phyloP scores from a whole-genome alignment of 1,284 basidiomycete species.

The Amylostereum areolatum region DNA sequence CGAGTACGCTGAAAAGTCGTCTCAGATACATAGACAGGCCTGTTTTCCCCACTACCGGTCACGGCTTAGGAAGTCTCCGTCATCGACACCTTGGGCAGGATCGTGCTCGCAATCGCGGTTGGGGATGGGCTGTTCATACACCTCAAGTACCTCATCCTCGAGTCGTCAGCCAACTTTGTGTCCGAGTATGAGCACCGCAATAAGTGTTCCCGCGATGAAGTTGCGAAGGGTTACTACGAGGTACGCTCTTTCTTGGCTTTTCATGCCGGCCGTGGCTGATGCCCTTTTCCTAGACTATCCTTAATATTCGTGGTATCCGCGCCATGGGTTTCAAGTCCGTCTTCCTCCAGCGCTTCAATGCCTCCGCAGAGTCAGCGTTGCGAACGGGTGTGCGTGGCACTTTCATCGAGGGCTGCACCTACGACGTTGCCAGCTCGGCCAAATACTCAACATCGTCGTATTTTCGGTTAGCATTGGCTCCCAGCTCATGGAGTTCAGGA shows the following conservation, averaged over 20 bases:
- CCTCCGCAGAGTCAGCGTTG: constrained; percentile 56
- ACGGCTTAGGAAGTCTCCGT: constrained; percentile 46
- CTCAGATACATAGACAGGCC: too few species aligned
- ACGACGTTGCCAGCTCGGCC: constrained; percentile 76
- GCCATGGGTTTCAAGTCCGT: constrained; percentile 81
- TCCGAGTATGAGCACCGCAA: constrained; percentile 72
- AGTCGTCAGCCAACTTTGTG: constrained; percentile 62
- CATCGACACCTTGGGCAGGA: constrained; percentile 63
- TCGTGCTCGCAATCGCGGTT: constrained; percentile 70
- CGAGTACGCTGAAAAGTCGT: too few species aligned
- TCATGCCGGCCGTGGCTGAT: constrained; percentile 2
- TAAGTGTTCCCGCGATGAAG: constrained; percentile 79
- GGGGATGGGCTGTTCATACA: constrained; percentile 72
- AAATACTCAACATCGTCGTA: constrained; percentile 87
- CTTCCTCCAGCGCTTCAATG: constrained; percentile 67
- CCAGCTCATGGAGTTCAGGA: constrained; percentile 85
- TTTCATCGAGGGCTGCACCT: constrained; percentile 79
- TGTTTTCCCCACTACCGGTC: too few species aligned
- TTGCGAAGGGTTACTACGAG: constrained; percentile 84
- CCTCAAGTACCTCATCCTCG: constrained; percentile 73
- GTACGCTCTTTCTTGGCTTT: constrained; percentile 33
- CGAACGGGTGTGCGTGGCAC: constrained; percentile 70
- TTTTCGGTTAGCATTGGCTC: constrained; percentile 91
- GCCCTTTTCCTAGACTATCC: constrained; percentile 53
- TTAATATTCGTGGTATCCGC: constrained; percentile 83